phyloP scores from a whole-genome alignment of 1,139 yeast species.

The Saccharomyces hybrid region DNA sequence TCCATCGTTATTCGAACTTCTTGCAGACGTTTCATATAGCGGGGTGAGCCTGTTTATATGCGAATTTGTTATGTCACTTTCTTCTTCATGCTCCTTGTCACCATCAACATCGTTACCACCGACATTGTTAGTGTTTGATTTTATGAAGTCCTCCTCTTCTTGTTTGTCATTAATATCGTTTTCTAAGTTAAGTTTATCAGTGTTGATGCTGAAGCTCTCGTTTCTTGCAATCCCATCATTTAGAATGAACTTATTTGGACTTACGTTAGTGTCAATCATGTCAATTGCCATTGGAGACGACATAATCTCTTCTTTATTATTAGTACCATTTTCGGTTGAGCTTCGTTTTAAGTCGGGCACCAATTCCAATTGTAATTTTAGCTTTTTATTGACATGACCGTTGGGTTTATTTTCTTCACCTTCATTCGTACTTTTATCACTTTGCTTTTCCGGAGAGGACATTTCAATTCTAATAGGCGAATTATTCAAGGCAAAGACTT shows the following conservation, averaged over 20 bases:
- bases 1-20: neutral
- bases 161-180: constrained; percentile 1
- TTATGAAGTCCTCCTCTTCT: neutral
- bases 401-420: constrained; percentile 21
- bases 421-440: constrained; percentile 9
- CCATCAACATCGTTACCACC: neutral
- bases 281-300: constrained; percentile 11
- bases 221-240: neutral
- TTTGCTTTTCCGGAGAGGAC: constrained; percentile 16
- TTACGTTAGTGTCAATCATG: constrained; percentile 13
- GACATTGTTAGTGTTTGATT: neutral
- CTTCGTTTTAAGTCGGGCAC: constrained; percentile 14
- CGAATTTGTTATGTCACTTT: neutral
- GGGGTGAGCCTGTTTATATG: neutral
- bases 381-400: constrained; percentile 19
- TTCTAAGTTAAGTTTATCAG: constrained; percentile 6
- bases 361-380: constrained; percentile 13
- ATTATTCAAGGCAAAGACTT: constrained; percentile 10
- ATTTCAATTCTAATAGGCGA: constrained; percentile 17
- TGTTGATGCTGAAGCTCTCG: neutral
- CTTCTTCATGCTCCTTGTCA: constrained; percentile 1
- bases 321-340: neutral
- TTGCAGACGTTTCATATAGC: constrained; percentile 1
- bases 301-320: constrained; percentile 4
- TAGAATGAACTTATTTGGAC: constrained; percentile 13